phyloP scores from a whole-genome alignment of 2,329 filamentous ascomycete species.

The Dothideomycetes sp. region DNA sequence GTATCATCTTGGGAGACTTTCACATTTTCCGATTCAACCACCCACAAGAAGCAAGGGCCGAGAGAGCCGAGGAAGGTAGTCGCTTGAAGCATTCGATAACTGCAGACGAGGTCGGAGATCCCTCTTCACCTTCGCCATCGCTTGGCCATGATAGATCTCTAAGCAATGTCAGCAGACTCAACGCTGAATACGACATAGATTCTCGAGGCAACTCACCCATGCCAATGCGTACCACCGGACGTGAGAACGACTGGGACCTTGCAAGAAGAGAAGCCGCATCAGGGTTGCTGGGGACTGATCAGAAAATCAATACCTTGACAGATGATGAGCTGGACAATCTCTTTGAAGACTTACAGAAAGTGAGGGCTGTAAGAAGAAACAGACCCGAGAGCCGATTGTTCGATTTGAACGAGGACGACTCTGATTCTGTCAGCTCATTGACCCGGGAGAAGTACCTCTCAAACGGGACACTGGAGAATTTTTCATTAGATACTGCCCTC shows the following conservation, averaged over 20 bases:
- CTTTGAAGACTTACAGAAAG: slow-evolving; percentile 87
- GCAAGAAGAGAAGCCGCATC: slow-evolving; percentile 87
- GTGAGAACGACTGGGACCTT: slow-evolving; percentile 87
- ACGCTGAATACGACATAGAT: slow-evolving; percentile 63
- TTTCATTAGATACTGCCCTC: slow-evolving; percentile 85
- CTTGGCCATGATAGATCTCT: slow-evolving; percentile 60
- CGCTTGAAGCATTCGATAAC: slow-evolving; percentile 74
- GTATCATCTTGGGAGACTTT: slow-evolving; percentile 93
- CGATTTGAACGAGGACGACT: slow-evolving; percentile 55
- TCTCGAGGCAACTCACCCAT: slow-evolving; percentile 74
- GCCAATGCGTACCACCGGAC: slow-evolving; percentile 49
- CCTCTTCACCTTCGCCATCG: slow-evolving; percentile 52
- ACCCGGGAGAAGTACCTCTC: slow-evolving; percentile 92
- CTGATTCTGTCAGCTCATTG: slow-evolving; percentile 81
- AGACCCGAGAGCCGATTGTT: slow-evolving; percentile 46
- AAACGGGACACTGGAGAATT: slow-evolving; percentile 78
- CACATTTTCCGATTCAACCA: slow-evolving; percentile 99
- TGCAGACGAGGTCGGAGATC: slow-evolving; percentile 48
- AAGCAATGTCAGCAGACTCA: slow-evolving; percentile 63
- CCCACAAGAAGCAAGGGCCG: slow-evolving; percentile 87
- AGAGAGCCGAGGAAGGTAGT: slow-evolving; percentile 73
- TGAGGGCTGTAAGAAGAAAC: slow-evolving; percentile 73
- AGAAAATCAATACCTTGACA: slow-evolving; percentile 79
- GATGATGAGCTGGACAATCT: slow-evolving; percentile 91
- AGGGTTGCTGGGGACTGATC: slow-evolving; percentile 79